Conservation (phyloP, 345 rosid species). For the Citrus glauca region DNA sequence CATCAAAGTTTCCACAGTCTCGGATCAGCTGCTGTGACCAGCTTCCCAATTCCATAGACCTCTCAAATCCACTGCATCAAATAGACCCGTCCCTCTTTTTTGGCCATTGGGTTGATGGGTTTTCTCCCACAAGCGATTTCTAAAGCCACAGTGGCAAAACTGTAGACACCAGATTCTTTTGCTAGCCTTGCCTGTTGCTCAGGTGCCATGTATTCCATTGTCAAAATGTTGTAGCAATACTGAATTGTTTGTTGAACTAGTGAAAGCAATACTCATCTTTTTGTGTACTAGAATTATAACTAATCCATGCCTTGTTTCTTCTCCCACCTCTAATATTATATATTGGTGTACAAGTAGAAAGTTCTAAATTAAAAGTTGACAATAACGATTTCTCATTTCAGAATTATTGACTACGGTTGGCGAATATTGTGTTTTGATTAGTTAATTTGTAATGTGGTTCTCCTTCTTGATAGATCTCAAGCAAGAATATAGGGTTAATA, state of each 20-base stretch:
- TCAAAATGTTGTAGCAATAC: not conserved
- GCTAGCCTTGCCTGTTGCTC: slow-evolving; percentile 16
- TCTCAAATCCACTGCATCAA: slow-evolving; percentile 9
- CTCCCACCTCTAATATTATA: not conserved
- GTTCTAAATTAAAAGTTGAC: too few relatives aligned
- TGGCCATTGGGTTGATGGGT: not conserved
- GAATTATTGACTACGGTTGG: too few relatives aligned
- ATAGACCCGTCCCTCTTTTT: not conserved
- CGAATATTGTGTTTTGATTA: too few relatives aligned
- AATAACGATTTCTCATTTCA: too few relatives aligned
- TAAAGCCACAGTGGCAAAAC: slow-evolving; percentile 32
- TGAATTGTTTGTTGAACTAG: slow-evolving; percentile 1
- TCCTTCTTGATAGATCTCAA: too few relatives aligned
- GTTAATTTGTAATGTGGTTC: too few relatives aligned
- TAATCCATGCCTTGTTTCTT: slow-evolving; percentile 24
- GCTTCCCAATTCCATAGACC: not conserved
- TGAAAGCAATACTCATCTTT: slow-evolving; percentile 8
- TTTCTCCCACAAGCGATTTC: slow-evolving; percentile 26
- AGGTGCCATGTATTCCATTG: slow-evolving; percentile 20
- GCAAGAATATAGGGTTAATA: too few relatives aligned
- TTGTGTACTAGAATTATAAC: slow-evolving; percentile 16
- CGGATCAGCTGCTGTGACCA: not conserved
- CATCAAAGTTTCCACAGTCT: not conserved
- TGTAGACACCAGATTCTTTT: slow-evolving; percentile 28
- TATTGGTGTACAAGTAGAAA: too few relatives aligned